Conservation (phyloP, 768 basidiomycete species). For the Mycena metata region DNA sequence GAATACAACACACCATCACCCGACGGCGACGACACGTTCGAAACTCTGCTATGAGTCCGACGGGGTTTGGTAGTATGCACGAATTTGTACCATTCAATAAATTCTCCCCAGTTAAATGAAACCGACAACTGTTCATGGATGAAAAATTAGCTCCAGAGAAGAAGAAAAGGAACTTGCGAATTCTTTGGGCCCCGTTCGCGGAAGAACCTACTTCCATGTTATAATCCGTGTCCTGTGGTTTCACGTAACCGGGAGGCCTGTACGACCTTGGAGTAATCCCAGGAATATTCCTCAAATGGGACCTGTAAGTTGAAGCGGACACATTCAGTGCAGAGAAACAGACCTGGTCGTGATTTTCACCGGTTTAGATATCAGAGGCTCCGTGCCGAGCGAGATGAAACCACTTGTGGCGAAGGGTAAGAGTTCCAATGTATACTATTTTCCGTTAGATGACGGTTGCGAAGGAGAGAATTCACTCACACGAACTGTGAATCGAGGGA, state of each 20-base stretch:
- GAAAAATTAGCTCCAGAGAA: background rate
- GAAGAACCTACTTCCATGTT: conserved; percentile 64
- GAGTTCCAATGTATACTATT: conserved; percentile 61
- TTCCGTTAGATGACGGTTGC: background rate
- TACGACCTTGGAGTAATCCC: conserved; percentile 59
- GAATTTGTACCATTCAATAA: no score
- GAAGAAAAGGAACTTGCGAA: conserved; percentile 38
- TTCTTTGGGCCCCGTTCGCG: conserved; percentile 70
- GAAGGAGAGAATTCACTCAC: conserved; percentile 49
- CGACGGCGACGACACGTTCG: conserved; percentile 80
- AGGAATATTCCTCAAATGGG: conserved; percentile 47
- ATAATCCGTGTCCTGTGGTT: conserved; percentile 60
- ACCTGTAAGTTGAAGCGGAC: background rate
- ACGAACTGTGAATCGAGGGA: conserved; percentile 59
- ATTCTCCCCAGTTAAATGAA: conserved; percentile 12
- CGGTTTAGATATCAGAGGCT: conserved; percentile 52
- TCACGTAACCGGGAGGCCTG: conserved; percentile 67
- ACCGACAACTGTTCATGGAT: conserved; percentile 32
- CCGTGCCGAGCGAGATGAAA: conserved; percentile 47
- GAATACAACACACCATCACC: conserved; percentile 49
- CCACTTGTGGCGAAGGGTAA: conserved; percentile 60
- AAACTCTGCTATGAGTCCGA: conserved; percentile 62
- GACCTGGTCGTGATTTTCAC: conserved; percentile 53
- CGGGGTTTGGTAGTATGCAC: no score
- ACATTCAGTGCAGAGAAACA: background rate